These are phyloP conservation scores for Alternaria sp. DNA, from an alignment of 2,329 filamentous ascomycete species.

Conservation along the genomic window DNA sequence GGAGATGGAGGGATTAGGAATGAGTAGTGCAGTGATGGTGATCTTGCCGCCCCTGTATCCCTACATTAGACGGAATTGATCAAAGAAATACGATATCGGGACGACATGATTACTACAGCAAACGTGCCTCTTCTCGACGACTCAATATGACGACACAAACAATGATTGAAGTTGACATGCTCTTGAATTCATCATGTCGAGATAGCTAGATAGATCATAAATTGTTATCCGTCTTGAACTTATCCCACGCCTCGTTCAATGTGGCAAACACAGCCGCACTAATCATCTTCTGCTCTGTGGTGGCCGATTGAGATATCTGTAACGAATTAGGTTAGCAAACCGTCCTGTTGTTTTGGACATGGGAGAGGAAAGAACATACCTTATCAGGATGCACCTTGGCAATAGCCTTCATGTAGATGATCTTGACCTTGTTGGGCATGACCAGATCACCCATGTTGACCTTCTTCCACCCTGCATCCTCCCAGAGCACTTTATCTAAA, in stretches of 20 bases:
- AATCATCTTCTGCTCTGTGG: constrained; percentile 71
- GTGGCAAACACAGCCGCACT: constrained; percentile 69
- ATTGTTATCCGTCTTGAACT: constrained; percentile 68
- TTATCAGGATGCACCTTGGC: constrained; percentile 98
- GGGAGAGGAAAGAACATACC: constrained; percentile 60
- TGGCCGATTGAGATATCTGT: constrained; percentile 66
- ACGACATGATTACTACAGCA: not conserved
- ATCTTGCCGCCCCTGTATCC: not conserved
- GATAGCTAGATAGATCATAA: constrained; percentile 11
- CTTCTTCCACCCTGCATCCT: constrained; percentile 94
- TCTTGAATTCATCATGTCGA: not conserved
- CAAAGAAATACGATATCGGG: not conserved
- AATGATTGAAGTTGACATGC: not conserved
- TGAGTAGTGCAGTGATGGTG: not conserved
- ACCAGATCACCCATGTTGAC: constrained; percentile 93
- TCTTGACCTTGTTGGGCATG: constrained; percentile 93
- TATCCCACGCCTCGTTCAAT: constrained; percentile 72
- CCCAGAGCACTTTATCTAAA: constrained; percentile 89
- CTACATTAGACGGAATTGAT: not conserved
- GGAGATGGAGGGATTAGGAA: not conserved
- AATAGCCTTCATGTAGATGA: constrained; percentile 99
- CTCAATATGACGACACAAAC: not conserved
- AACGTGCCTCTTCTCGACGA: not conserved
- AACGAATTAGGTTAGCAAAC: constrained; percentile 17
- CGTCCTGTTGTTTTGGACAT: not conserved